Evolutionary conservation across 2,329 filamentous ascomycete genomes (phyloP), one percentile per base, ranked within the genome.

Genomic region (Parafenestella ontariensis): DNA sequence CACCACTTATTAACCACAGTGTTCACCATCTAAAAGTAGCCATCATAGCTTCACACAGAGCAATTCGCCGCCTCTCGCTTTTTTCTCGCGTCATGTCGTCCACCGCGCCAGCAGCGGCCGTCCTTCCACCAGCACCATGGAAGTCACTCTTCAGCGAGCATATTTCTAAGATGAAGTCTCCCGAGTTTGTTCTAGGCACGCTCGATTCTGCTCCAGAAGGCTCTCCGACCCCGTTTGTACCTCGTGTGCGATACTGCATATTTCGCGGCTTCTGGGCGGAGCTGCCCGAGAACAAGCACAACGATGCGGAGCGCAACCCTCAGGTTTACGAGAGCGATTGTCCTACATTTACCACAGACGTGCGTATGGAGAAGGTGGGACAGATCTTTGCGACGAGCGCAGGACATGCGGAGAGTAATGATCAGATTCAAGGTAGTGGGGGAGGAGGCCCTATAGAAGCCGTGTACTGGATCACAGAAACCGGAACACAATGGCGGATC

Each of bases 281-380:
- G 50, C 80, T 96, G 1, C 88, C 89, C 3, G 81, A 81, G 47
- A 91, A 93, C 76, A 84, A 86, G 39, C 86, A 88, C 74, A 94
- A 95, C 75, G 78, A 85, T 29, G 89, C 91, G 3, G 82, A 86
- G 59, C 81, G 82, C 58, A 97, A 97, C 74, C 87, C 90, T 4
- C 64, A 78, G 6, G 77, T 85, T 1, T 96, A 85, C 71, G 87
- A 90, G 68, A 91, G 86, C 65, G 92, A 98, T 62, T 79, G 94
- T 64, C 84, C 89, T 3, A 89, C 89, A 0, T 88, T 97, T 69
- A 96, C 94, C 1, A 96, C 92, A 0, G 95, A 98, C 74, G 86
- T 85, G 8, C 86, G 94, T 41, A 96, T 96, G 91, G 84, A 87
- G 55, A 98, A 98, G 80, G 81, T 89, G 0, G 79, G 81, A 2